Evolutionary conservation across 2,329 filamentous ascomycete genomes (phyloP), one percentile per base, ranked within the genome.

Genomic region (Nothopassalora personata): DNA sequence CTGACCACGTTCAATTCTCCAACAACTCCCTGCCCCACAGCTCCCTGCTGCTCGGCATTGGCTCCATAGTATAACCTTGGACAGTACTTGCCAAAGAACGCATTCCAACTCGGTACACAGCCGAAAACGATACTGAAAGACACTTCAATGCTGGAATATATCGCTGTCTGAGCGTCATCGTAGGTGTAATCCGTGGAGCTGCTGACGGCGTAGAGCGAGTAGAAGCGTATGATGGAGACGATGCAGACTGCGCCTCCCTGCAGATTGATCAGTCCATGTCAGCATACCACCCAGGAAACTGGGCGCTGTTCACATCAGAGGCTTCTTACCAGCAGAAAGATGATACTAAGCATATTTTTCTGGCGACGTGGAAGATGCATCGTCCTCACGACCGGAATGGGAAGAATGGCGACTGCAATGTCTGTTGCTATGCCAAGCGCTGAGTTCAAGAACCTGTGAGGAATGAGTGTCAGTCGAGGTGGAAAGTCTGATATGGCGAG

Each of bases 61-160:
- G 23, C 23, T 23, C 23, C 23, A 23, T 23, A 23, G 23, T 23
- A 23, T 3, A 23, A 23, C 23, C 23, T 23, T 23, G 23, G 23
- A 23, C 23, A 23, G 23, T 23, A 23, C 23, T 23, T 23, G 23
- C 23, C 59, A 23, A 34, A 47, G 7, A 56, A 54, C 5, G 43
- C 46, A 9, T 36, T 76, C 30, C 68, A 62, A 15, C 70, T 70
- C 6, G 71, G 72, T 9, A 73, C 60, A 53, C 66, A 73, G 18
- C 67, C 68, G 58, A 65, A 70, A 18, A 73, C 64, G 19, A 73
- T 70, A 30, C 66, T 67, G 19, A 67, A 64, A 51, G 71, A 70
- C 52, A 67, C 63, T 61, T 74, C 72, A n/a, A 72, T 36, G 0
- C 54, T 59, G 23, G 68, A 70, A 69, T 70, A 74, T 18, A 70